Percentiles rank a stretch among this genome's conserved stretches.
Evolutionary conservation across 495 filamentous ascomycete genomes (phyloP).

Genomic region (Cladorrhinum samala): DNA sequence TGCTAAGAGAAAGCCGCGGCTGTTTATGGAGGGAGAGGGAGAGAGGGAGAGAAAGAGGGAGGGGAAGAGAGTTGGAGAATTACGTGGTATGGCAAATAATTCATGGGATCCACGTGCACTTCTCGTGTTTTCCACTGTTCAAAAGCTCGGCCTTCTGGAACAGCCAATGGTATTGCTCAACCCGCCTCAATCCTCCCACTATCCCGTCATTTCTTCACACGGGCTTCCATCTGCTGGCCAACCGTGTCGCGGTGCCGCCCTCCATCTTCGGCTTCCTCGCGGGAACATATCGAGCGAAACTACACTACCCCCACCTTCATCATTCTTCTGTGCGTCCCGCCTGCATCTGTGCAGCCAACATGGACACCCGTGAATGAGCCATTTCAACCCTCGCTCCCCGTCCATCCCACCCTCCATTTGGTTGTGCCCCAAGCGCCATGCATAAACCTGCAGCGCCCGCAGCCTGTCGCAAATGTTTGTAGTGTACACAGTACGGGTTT

Average conservation of each 20-base stretch:
- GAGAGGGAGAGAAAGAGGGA: no score
- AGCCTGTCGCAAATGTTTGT: neutral
- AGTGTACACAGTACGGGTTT: no score
- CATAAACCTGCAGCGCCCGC: neutral
- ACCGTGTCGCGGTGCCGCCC: neutral
- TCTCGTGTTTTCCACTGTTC: neutral
- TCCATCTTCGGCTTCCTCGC: conserved; percentile 2
- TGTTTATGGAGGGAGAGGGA: neutral
- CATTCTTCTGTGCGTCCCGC: neutral
- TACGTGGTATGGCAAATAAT: no score
- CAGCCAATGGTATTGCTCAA: neutral
- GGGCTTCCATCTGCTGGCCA: neutral
- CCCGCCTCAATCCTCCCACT: neutral
- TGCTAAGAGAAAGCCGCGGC: neutral
- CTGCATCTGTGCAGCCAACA: neutral
- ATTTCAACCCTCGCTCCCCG: neutral
- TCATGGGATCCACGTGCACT: neutral
- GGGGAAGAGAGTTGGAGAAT: neutral
- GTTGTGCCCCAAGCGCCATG: neutral
- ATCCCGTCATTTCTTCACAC: neutral
- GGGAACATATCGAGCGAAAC: neutral
- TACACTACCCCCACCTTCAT: neutral
- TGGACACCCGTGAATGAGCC: neutral
- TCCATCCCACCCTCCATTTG: neutral
- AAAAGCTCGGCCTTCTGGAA: neutral